A percentile compares a stretch with the other conserved stretches of the same genome.
These are phyloP conservation scores for Tillandsia fasciculata DNA, from an alignment of 176 grass and related monocot genomes.

Conservation along the genomic window DNA sequence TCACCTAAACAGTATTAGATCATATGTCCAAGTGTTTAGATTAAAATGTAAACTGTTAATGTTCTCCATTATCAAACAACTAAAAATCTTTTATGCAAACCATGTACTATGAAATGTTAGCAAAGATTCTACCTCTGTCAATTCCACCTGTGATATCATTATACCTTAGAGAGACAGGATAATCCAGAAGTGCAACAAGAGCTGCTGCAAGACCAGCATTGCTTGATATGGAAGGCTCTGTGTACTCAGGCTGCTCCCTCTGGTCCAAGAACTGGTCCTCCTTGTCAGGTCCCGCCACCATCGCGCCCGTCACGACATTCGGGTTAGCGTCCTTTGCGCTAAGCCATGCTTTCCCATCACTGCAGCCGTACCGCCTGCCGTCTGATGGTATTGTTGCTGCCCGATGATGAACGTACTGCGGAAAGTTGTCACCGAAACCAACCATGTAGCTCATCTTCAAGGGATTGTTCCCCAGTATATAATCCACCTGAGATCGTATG, in stretches of 20 bases:
- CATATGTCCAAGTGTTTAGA: too few species aligned
- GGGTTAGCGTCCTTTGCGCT: constrained; percentile 33
- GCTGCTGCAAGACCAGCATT: too few species aligned
- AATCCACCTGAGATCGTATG: constrained; percentile 30
- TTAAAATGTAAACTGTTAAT: too few species aligned
- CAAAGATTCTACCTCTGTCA: too few species aligned
- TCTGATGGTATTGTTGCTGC: constrained; percentile 63
- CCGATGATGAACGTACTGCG: constrained; percentile 59
- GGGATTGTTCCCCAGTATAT: constrained; percentile 66
- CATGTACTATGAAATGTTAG: too few species aligned
- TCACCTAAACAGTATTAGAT: too few species aligned
- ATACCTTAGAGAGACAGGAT: too few species aligned
- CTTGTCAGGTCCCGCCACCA: constrained; percentile 60
- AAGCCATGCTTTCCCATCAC: constrained; percentile 49
- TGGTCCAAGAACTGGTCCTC: constrained; percentile 51
- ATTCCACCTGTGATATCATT: too few species aligned
- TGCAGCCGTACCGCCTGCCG: constrained; percentile 32
- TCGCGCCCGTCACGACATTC: constrained; percentile 50
- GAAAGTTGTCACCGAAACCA: constrained; percentile 52
- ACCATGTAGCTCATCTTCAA: constrained; percentile 80
- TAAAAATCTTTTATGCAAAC: too few species aligned
- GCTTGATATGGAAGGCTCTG: constrained; percentile 37
- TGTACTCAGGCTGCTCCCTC: constrained; percentile 48
- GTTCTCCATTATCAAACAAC: too few species aligned
- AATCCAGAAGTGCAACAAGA: too few species aligned